Evolutionary conservation across 1,284 basidiomycete species (phyloP).

Genomic region (Puccinia triticina): DNA sequence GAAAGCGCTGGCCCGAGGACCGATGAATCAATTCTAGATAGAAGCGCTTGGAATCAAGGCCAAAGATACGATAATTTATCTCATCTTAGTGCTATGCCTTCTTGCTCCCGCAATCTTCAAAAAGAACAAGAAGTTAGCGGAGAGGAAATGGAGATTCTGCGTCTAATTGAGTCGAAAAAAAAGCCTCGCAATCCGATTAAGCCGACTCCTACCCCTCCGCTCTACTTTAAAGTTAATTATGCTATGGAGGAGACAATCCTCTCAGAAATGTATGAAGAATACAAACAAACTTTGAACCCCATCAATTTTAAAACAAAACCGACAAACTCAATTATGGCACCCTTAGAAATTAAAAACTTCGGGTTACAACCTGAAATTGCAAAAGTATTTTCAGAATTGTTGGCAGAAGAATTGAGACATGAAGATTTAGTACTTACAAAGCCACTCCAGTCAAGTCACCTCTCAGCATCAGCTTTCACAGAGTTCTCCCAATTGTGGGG

Average conservation of each 20-base stretch:
- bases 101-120: not conserved
- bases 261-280: not conserved
- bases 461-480: not conserved
- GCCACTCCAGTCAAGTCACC: not conserved
- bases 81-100: not conserved
- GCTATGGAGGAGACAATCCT: not conserved
- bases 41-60: not conserved
- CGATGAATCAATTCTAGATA: not conserved
- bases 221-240: not conserved
- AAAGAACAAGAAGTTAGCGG: not conserved
- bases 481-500: slow-evolving; percentile 4
- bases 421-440: not conserved
- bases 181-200: not conserved
- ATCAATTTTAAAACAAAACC: not conserved
- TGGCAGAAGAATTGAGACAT: not conserved
- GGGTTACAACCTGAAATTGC: not conserved
- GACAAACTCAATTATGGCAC: not conserved
- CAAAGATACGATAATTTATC: not conserved
- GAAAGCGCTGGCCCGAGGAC: not conserved
- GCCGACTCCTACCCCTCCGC: not conserved
- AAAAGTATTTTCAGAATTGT: not conserved
- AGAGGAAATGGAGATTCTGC: not conserved
- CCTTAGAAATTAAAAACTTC: not conserved
- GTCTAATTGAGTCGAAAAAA: not conserved
- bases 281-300: not conserved